A percentile compares a stretch with the other conserved stretches of the same genome.
phyloP scores from a whole-genome alignment of 805 yeast species.

The Diddensiella caesifluorescens region DNA sequence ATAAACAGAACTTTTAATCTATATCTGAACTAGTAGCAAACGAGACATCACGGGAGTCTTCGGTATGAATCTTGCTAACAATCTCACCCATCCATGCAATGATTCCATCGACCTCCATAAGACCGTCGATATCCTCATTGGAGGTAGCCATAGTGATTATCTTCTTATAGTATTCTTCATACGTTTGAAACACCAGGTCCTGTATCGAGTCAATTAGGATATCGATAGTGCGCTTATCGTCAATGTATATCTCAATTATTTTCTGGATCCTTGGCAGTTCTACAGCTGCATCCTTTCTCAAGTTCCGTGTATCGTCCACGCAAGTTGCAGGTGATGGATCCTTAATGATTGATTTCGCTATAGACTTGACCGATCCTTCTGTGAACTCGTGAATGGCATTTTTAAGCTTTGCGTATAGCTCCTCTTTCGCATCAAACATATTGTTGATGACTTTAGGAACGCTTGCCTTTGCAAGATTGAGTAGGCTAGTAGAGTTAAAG shows the following conservation, averaged over 20 bases:
- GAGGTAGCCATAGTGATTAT: slow-evolving; percentile 27
- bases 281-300: slow-evolving; percentile 47
- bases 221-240: slow-evolving; percentile 47
- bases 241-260: slow-evolving; percentile 50
- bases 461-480: slow-evolving; percentile 55
- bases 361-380: slow-evolving; percentile 45
- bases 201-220: slow-evolving; percentile 60
- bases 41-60: neutral
- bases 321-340: slow-evolving; percentile 23
- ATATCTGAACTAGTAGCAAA: neutral
- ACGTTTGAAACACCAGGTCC: slow-evolving; percentile 52
- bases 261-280: slow-evolving; percentile 52
- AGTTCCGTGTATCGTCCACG: slow-evolving; percentile 34
- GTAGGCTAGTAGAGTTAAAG: slow-evolving; percentile 32
- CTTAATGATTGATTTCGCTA: slow-evolving; percentile 43
- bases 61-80: slow-evolving; percentile 19
- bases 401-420: slow-evolving; percentile 67
- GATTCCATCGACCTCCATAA: slow-evolving; percentile 63
- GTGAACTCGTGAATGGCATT: slow-evolving; percentile 66
- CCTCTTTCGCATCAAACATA: slow-evolving; percentile 72
- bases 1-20: neutral
- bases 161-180: slow-evolving; percentile 46
- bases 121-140: slow-evolving; percentile 36
- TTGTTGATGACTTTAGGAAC: slow-evolving; percentile 77
- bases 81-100: slow-evolving; percentile 43